A percentile compares a stretch with the other conserved stretches of the same genome.
phyloP scores from a whole-genome alignment of 176 grass and related monocot species.

The Microstegium vimineum region DNA sequence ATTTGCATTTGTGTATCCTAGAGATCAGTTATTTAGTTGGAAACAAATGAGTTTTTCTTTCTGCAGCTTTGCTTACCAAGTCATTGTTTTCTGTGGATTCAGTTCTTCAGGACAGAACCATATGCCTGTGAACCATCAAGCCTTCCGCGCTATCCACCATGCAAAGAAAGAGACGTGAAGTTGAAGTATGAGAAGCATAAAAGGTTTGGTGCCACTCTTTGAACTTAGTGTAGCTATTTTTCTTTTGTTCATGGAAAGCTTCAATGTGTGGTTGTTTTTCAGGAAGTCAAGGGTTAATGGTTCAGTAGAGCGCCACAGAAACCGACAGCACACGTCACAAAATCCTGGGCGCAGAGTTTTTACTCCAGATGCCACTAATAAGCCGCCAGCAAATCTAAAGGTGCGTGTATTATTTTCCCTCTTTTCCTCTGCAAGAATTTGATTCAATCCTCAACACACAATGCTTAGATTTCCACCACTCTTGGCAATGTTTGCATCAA shows the following conservation, averaged over 20 bases:
- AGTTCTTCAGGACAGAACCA: conserved; percentile 98
- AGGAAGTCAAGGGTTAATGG: conserved; percentile 60
- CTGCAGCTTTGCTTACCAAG: conserved; percentile 17
- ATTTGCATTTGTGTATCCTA: neutral
- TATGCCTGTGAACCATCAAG: conserved; percentile 82
- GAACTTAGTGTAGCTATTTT: conserved; percentile 1
- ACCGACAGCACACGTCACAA: conserved; percentile 31
- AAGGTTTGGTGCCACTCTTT: conserved; percentile 42
- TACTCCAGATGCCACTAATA: conserved; percentile 57
- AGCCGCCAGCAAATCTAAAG: conserved; percentile 25
- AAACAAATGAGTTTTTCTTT: neutral
- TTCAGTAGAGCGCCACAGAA: conserved; percentile 44
- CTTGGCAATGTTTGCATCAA: neutral
- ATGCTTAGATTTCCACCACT: neutral
- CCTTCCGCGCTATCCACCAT: conserved; percentile 76
- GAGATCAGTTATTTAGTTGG: neutral
- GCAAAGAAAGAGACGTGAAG: conserved; percentile 91
- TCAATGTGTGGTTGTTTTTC: conserved; percentile 28
- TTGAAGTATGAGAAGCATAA: conserved; percentile 60
- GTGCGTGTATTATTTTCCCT: conserved; percentile 41
- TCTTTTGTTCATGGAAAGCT: neutral
- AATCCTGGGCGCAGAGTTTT: conserved; percentile 58
- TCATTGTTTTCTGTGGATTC: conserved; percentile 26
- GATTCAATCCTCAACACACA: neutral
- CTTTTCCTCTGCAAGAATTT: neutral